These are phyloP conservation scores for Aspergillus carbonarius DNA, from an alignment of 2,329 filamentous ascomycete species.

Conservation along the genomic window DNA sequence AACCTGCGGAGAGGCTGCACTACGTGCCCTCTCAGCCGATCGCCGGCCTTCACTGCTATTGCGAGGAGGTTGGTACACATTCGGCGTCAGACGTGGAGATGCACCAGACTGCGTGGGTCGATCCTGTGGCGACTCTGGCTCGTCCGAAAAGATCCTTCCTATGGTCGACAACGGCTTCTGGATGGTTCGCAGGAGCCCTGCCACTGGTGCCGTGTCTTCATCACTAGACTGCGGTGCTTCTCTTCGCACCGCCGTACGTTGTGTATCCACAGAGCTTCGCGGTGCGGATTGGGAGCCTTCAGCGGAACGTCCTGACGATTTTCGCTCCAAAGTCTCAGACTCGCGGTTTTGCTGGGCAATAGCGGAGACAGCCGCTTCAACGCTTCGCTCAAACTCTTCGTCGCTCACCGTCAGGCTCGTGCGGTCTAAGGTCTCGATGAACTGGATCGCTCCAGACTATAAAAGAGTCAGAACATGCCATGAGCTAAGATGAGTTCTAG, in stretches of 20 bases:
- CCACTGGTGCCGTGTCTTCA: slow-evolving; percentile 78
- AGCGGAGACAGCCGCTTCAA: slow-evolving; percentile 92
- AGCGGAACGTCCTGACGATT: slow-evolving; percentile 46
- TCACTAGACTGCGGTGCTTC: slow-evolving; percentile 44
- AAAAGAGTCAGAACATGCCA: slow-evolving; percentile 2
- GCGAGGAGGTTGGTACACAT: slow-evolving; percentile 45
- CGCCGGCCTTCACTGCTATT: slow-evolving; percentile 37
- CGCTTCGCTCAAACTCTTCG: slow-evolving; percentile 91
- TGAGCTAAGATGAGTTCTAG: slow-evolving; percentile 1
- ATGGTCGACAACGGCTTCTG: slow-evolving; percentile 89
- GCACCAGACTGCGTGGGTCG: slow-evolving; percentile 33
- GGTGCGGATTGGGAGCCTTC: slow-evolving; percentile 59
- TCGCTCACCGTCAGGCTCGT: slow-evolving; percentile 91
- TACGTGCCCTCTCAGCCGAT: slow-evolving; percentile 26
- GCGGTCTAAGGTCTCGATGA: slow-evolving; percentile 93
- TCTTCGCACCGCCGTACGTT: slow-evolving; percentile 49
- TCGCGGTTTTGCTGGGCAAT: slow-evolving; percentile 86
- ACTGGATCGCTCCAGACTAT: slow-evolving; percentile 76
- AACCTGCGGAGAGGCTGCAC: slow-evolving; percentile 27
- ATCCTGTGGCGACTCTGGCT: slow-evolving; percentile 43
- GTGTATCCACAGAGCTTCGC: slow-evolving; percentile 60
- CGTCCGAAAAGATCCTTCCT: slow-evolving; percentile 88
- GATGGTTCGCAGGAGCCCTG: slow-evolving; percentile 82
- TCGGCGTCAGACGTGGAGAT: slow-evolving; percentile 53
- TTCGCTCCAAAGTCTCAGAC: slow-evolving; percentile 48